phyloP scores from a whole-genome alignment of 805 yeast genomes.

The Kazachstania taianensis region DNA sequence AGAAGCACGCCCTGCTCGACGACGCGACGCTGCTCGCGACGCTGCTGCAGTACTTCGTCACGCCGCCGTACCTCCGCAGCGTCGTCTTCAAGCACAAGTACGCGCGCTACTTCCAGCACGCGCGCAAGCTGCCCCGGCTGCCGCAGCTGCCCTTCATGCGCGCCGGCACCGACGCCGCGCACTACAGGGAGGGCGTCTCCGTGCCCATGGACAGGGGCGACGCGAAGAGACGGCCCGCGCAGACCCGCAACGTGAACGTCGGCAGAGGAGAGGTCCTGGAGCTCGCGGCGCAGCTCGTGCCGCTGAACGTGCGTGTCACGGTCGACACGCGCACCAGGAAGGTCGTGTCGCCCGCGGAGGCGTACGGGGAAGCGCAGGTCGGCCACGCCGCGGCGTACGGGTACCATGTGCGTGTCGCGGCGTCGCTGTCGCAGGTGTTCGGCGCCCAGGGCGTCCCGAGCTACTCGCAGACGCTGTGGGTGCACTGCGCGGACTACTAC shows the following conservation, averaged over 20 bases:
- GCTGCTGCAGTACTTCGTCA: constrained; percentile 67
- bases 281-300: constrained; percentile 51
- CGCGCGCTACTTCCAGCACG: constrained; percentile 45
- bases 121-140: constrained; percentile 60
- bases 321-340: constrained; percentile 53
- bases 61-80: constrained; percentile 72
- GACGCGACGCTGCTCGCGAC: constrained; percentile 51
- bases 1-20: constrained; percentile 8
- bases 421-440: constrained; percentile 51
- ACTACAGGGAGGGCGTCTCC: constrained; percentile 52
- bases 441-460: constrained; percentile 64
- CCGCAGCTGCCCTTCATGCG: constrained; percentile 69
- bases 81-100: constrained; percentile 45
- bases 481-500: constrained; percentile 59
- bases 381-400: constrained; percentile 61
- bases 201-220: constrained; percentile 29
- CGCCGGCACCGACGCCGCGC: constrained; percentile 11
- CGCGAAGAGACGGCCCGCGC: constrained; percentile 31
- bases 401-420: constrained; percentile 61
- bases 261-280: constrained; percentile 55
- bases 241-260: constrained; percentile 67
- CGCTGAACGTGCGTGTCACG: constrained; percentile 71
- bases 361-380: constrained; percentile 44
- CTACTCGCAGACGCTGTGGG: constrained; percentile 55
- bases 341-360: constrained; percentile 61